Percentiles rank a stretch among this genome's conserved stretches.
Conservation (phyloP, 2,329 filamentous ascomycete species). For the Aureobasidium melanogenum region DNA sequence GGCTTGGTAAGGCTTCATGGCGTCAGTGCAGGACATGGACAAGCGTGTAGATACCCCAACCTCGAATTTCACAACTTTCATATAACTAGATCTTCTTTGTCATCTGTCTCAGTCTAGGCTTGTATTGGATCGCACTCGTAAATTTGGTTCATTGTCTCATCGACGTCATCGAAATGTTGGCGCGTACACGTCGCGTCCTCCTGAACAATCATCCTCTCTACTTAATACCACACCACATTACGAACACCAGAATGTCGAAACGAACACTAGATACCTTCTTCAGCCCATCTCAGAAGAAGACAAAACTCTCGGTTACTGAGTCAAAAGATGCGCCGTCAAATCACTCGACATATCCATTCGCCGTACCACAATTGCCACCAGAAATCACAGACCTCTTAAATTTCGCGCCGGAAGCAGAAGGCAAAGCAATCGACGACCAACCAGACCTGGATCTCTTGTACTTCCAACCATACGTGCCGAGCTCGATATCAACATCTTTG, state of each 20-base stretch:
- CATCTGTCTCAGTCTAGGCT: neutral
- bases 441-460: conserved; percentile 65
- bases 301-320: conserved; percentile 21
- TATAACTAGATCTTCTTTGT: neutral
- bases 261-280: conserved; percentile 65
- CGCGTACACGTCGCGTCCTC: conserved; percentile 11
- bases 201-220: neutral
- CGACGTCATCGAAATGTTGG: conserved; percentile 7
- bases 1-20: neutral
- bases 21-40: neutral
- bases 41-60: conserved; percentile 7
- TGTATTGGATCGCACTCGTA: too few relatives aligned
- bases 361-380: conserved; percentile 40
- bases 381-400: conserved; percentile 34
- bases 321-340: conserved; percentile 24
- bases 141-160: neutral
- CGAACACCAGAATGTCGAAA: conserved; percentile 34
- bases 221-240: neutral
- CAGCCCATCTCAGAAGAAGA: conserved; percentile 36
- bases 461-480: conserved; percentile 63
- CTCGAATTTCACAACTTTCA: neutral
- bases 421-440: conserved; percentile 53
- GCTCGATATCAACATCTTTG: conserved; percentile 45
- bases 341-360: conserved; percentile 46
- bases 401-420: conserved; percentile 38